These are phyloP conservation scores for Lycium ferocissimum DNA, from an alignment of 257 asterid genomes.

Conservation along the genomic window DNA sequence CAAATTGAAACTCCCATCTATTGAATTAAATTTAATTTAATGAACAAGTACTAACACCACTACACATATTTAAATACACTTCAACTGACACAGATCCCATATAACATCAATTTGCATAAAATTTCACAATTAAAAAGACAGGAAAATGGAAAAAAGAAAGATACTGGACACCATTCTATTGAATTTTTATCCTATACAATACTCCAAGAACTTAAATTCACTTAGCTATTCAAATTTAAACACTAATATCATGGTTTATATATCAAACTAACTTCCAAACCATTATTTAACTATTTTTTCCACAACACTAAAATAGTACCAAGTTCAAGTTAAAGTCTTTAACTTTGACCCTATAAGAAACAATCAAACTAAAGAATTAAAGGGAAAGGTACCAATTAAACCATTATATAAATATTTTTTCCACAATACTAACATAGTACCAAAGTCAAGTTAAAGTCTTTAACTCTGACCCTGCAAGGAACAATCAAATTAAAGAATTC, in stretches of 20 bases:
- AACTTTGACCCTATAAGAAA: neutral
- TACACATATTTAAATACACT: slow-evolving; percentile 12
- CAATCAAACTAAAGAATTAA: neutral
- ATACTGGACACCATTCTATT: neutral
- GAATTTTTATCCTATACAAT: neutral
- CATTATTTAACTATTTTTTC: neutral
- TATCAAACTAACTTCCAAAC: neutral
- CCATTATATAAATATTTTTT: no score
- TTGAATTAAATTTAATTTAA: neutral
- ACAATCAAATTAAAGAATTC: neutral
- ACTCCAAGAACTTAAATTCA: slow-evolving; percentile 18
- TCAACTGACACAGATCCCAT: neutral
- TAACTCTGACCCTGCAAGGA: neutral
- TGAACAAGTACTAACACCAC: neutral
- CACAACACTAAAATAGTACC: neutral
- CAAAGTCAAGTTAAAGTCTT: neutral
- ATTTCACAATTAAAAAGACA: no score
- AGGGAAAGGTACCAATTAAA: neutral
- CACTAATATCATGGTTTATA: neutral
- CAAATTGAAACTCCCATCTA: neutral
- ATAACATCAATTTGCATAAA: no score
- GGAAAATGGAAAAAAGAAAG: neutral
- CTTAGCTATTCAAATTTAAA: neutral
- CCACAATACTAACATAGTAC: neutral
- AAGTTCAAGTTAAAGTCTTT: neutral